These are phyloP conservation scores for Microbotryomycetes sp. DNA, from an alignment of 1,284 basidiomycete species.

Conservation along the genomic window DNA sequence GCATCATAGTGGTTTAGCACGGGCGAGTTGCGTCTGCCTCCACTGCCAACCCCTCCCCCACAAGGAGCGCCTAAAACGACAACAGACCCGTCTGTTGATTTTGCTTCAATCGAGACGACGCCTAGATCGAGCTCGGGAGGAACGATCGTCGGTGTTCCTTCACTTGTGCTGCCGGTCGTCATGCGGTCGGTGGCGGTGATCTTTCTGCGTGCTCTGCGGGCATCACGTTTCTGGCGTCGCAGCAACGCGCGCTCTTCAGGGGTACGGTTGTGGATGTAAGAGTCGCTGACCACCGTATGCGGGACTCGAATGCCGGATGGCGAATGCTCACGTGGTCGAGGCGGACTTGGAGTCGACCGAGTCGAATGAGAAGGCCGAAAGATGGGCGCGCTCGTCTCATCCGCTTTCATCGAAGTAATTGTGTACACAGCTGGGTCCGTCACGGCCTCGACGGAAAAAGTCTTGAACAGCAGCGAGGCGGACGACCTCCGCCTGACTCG, in stretches of 20 bases:
- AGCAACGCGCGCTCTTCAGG: constrained; percentile 12
- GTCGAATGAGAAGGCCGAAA: not conserved
- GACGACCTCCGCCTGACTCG: not conserved
- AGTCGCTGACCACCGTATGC: not conserved
- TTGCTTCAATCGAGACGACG: not conserved
- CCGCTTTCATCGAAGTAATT: not conserved
- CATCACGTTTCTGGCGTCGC: constrained; percentile 24
- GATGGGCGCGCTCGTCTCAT: not conserved
- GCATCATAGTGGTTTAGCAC: not conserved
- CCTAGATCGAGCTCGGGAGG: not conserved
- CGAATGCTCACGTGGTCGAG: not conserved
- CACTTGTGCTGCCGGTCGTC: not conserved
- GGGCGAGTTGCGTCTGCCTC: not conserved
- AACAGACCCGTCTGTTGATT: not conserved
- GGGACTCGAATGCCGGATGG: no score
- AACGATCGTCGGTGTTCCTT: not conserved
- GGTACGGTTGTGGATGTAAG: constrained; percentile 3
- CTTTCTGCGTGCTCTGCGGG: not conserved
- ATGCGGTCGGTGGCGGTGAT: not conserved
- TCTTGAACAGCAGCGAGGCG: not conserved
- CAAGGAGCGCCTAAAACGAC: not conserved
- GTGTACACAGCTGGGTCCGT: not conserved
- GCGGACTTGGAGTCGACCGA: not conserved
- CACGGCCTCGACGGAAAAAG: not conserved
- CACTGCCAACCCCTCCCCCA: not conserved